These are phyloP conservation scores for Pulicaria dysenterica DNA, from an alignment of 129 eudicot species.

Conservation along the genomic window DNA sequence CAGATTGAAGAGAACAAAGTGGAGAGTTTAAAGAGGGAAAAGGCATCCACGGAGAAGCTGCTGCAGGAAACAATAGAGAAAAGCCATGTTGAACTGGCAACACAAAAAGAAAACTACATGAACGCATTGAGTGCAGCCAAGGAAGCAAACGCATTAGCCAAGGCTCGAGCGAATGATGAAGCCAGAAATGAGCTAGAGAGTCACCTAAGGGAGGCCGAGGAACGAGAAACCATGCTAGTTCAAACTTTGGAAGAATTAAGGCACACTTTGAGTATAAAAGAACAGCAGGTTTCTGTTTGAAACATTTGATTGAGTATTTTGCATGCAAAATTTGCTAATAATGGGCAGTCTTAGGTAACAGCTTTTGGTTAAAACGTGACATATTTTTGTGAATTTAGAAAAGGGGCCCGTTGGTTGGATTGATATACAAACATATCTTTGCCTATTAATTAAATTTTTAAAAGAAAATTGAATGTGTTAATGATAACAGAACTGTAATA, in stretches of 20 bases:
- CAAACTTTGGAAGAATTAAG: conserved; percentile 88
- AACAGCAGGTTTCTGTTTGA: conserved; percentile 71
- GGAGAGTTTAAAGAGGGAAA: conserved; percentile 77
- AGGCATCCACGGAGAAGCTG: conserved; percentile 77
- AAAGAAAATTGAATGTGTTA: neutral
- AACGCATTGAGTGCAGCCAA: conserved; percentile 76
- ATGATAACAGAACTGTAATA: neutral
- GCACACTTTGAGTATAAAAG: conserved; percentile 73
- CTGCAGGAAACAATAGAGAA: conserved; percentile 88
- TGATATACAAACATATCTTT: neutral
- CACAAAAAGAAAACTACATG: conserved; percentile 75
- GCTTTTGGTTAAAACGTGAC: neutral
- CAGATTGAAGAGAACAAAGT: conserved; percentile 88
- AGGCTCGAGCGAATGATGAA: conserved; percentile 82
- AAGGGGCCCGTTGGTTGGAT: neutral
- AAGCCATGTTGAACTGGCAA: conserved; percentile 71
- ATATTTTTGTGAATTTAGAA: neutral
- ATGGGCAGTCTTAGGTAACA: neutral
- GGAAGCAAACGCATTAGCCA: conserved; percentile 78
- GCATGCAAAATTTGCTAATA: neutral
- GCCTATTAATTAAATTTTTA: neutral
- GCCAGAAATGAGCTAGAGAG: conserved; percentile 81
- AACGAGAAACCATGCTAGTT: conserved; percentile 83
- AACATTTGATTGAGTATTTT: neutral
- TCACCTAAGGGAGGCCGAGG: conserved; percentile 64